Percentiles rank a stretch among this genome's conserved stretches.
These are phyloP conservation scores for Rhododendron williamsianum DNA, from an alignment of 148 eudicot genomes.

Conservation along the genomic window DNA sequence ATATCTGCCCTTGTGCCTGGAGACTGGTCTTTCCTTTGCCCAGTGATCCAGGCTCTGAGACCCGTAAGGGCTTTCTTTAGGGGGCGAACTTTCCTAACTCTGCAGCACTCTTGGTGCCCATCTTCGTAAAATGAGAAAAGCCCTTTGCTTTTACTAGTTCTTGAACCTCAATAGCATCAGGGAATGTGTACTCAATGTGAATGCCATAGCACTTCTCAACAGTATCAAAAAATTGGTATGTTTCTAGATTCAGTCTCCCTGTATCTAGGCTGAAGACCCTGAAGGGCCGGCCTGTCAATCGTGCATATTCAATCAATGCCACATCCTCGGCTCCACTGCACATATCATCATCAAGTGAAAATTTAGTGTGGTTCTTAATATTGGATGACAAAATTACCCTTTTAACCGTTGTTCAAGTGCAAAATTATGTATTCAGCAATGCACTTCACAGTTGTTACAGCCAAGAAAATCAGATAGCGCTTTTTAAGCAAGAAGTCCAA, in stretches of 20 bases:
- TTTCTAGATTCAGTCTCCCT: slow-evolving; percentile 14
- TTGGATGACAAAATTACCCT: background rate
- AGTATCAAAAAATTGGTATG: slow-evolving; percentile 5
- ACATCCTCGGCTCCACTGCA: slow-evolving; percentile 22
- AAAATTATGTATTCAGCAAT: background rate
- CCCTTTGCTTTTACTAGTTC: slow-evolving; percentile 7
- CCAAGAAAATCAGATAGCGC: background rate
- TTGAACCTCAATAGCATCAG: slow-evolving; percentile 12
- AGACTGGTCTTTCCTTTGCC: slow-evolving; percentile 19
- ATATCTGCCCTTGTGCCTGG: slow-evolving; percentile 15
- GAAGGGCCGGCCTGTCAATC: slow-evolving; percentile 11
- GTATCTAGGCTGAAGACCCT: slow-evolving; percentile 21
- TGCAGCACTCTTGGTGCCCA: slow-evolving; percentile 19
- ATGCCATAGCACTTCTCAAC: slow-evolving; percentile 12
- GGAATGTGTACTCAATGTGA: slow-evolving; percentile 12
- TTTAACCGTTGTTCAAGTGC: background rate
- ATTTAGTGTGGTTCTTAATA: background rate
- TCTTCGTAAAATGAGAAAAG: slow-evolving; percentile 14
- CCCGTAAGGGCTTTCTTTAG: slow-evolving; percentile 8
- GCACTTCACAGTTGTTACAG: background rate
- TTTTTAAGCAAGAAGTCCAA: background rate
- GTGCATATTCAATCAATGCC: slow-evolving; percentile 15
- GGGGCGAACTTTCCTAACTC: slow-evolving; percentile 15
- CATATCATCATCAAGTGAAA: background rate
- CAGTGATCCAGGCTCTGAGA: slow-evolving; percentile 16